A percentile compares a stretch with the other conserved stretches of the same genome.
phyloP scores from a whole-genome alignment of 495 filamentous ascomycete species.

The Penicillium alfredii region DNA sequence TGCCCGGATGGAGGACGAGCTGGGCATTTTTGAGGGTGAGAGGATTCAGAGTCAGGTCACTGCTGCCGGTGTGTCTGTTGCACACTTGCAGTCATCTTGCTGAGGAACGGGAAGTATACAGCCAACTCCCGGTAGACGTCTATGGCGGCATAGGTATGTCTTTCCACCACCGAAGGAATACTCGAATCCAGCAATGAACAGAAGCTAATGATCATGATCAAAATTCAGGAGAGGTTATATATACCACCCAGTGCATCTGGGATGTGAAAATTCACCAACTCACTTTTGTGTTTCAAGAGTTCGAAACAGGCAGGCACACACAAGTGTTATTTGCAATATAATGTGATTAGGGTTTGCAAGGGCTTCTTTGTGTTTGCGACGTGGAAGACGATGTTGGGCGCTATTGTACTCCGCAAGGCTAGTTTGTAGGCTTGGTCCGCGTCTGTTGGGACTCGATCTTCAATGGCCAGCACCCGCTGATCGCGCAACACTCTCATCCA shows the following conservation, averaged over 20 bases:
- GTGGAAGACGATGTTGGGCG: too few relatives aligned
- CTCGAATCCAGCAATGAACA: too few relatives aligned
- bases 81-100: constrained; percentile 30
- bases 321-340: background rate
- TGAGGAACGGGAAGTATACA: constrained; percentile 22
- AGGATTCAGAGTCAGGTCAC: constrained; percentile 33
- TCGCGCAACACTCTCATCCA: constrained; percentile 38
- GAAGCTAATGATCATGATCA: too few relatives aligned
- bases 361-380: constrained; percentile 3
- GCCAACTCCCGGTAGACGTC: constrained; percentile 32
- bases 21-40: constrained; percentile 18
- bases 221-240: constrained; percentile 7
- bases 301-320: constrained; percentile 2
- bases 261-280: constrained; percentile 8
- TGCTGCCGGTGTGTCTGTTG: constrained; percentile 34
- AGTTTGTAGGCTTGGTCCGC: constrained; percentile 22
- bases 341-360: constrained; percentile 3
- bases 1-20: constrained; percentile 25
- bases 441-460: constrained; percentile 34
- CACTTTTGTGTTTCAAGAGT: constrained; percentile 9
- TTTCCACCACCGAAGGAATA: too few relatives aligned
- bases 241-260: constrained; percentile 2
- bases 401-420: constrained; percentile 2
- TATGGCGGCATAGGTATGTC: constrained; percentile 34
- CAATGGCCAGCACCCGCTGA: constrained; percentile 44